phyloP scores from a whole-genome alignment of 177 flowering plant species.

The Vitis hybrid region DNA sequence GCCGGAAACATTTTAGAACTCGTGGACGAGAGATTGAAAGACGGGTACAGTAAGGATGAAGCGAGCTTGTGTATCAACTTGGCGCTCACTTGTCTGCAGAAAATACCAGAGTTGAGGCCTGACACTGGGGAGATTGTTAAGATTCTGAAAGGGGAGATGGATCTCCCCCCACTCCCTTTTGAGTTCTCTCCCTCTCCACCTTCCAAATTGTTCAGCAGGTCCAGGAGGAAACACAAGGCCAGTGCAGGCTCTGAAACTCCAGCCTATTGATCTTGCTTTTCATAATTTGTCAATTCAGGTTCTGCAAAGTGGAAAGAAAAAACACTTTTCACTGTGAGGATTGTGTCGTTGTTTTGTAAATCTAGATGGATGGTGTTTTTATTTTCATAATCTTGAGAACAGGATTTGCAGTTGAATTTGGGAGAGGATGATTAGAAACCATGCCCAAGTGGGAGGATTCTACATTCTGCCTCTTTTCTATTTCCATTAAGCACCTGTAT shows the following conservation, averaged over 20 bases:
- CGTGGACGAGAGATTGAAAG: conserved; percentile 72
- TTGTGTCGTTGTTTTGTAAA: too few relatives aligned
- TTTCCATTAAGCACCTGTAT: too few relatives aligned
- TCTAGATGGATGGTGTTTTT: too few relatives aligned
- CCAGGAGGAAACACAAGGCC: conserved; percentile 51
- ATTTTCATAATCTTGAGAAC: too few relatives aligned
- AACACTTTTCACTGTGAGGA: too few relatives aligned
- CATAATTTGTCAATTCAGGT: background rate
- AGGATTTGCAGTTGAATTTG: too few relatives aligned
- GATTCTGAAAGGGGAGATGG: conserved; percentile 87
- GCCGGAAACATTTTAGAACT: conserved; percentile 75
- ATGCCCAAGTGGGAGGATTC: too few relatives aligned
- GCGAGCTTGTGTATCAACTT: conserved; percentile 77
- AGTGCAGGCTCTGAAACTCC: conserved; percentile 18
- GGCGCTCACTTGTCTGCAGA: conserved; percentile 87
- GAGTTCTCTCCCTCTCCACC: conserved; percentile 94
- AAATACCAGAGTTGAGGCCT: conserved; percentile 88
- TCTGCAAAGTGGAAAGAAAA: too few relatives aligned
- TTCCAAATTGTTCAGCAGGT: conserved; percentile 53
- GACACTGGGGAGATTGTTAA: conserved; percentile 76
- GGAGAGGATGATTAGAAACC: too few relatives aligned
- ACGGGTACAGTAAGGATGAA: conserved; percentile 59
- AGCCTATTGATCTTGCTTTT: background rate
- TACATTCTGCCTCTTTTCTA: too few relatives aligned
- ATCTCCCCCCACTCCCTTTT: conserved; percentile 64